Conservation (phyloP, 1,284 basidiomycete genomes). For the Ceratobasidium sp. region DNA sequence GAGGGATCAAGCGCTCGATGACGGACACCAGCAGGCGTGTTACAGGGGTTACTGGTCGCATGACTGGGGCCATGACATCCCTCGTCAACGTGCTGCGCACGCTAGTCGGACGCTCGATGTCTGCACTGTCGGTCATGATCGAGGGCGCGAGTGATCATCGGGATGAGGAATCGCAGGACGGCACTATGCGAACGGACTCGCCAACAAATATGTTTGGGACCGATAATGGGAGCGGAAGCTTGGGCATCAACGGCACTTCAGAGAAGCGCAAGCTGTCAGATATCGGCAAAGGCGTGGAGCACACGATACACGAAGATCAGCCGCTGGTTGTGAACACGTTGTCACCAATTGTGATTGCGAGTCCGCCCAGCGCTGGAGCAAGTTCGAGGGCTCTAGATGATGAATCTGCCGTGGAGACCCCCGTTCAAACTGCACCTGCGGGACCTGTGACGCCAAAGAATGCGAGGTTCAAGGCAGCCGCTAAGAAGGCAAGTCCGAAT, state of each 20-base stretch:
- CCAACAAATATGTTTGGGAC: slow-evolving; percentile 25
- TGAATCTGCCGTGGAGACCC: slow-evolving; percentile 1
- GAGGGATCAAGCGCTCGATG: slow-evolving; percentile 27
- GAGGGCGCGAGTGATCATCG: slow-evolving; percentile 16
- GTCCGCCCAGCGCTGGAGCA: slow-evolving; percentile 9
- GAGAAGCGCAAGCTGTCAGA: slow-evolving; percentile 41
- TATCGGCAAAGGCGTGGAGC: slow-evolving; percentile 14
- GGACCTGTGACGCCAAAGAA: background rate
- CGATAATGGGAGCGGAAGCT: slow-evolving; percentile 26
- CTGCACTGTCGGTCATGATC: slow-evolving; percentile 1
- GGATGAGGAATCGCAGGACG: slow-evolving; percentile 27
- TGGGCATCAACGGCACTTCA: slow-evolving; percentile 7
- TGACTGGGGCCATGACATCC: slow-evolving; percentile 6
- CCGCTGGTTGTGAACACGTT: slow-evolving; percentile 25
- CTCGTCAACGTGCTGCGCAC: background rate
- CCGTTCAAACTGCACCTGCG: background rate
- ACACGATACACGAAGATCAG: slow-evolving; percentile 21
- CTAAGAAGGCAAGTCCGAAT: slow-evolving; percentile 21
- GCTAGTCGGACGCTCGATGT: slow-evolving; percentile 2
- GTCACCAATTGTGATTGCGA: slow-evolving; percentile 6
- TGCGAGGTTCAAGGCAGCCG: slow-evolving; percentile 2
- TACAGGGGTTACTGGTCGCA: slow-evolving; percentile 29
- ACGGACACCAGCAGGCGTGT: slow-evolving; percentile 18
- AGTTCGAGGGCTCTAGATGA: background rate
- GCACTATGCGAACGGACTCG: slow-evolving; percentile 33